These are phyloP conservation scores for Blastocystis sp. DNA, from an alignment of 352 stramenopile species.

Conservation along the genomic window DNA sequence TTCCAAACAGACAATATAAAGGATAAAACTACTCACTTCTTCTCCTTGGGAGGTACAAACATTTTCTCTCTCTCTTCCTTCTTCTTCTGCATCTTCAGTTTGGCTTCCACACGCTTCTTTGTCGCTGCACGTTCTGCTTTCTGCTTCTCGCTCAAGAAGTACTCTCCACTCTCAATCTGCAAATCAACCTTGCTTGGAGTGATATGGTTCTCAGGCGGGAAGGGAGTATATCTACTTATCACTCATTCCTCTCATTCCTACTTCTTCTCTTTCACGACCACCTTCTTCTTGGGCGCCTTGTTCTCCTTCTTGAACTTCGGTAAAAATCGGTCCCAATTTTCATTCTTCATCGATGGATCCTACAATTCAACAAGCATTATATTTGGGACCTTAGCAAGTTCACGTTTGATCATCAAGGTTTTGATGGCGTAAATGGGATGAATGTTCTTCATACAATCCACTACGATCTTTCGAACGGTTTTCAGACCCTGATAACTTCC, in stretches of 20 bases:
- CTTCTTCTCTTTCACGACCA: constrained; percentile 71
- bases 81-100: neutral
- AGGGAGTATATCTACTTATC: constrained; percentile 84
- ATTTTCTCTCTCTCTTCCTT: constrained; percentile 43
- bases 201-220: constrained; percentile 83
- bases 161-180: constrained; percentile 96
- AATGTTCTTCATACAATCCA: constrained; percentile 99
- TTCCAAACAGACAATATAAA: neutral
- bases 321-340: constrained; percentile 97
- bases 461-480: constrained; percentile 85
- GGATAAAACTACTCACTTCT: constrained; percentile 37
- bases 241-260: neutral
- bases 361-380: constrained; percentile 11
- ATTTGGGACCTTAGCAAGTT: constrained; percentile 81
- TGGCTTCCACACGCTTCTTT: constrained; percentile 34
- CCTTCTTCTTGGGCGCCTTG: constrained; percentile 83
- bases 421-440: constrained; percentile 99
- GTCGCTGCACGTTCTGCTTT: constrained; percentile 72
- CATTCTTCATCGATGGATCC: constrained; percentile 86
- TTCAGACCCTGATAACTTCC: constrained; percentile 72
- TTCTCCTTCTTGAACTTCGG: constrained; percentile 99
- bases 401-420: constrained; percentile 98
- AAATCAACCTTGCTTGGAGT: constrained; percentile 89
- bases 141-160: constrained; percentile 93
- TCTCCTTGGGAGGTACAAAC: constrained; percentile 60